Conservation (phyloP, 2,329 filamentous ascomycete species). For the Aspergillus fumigatiaffinis region DNA sequence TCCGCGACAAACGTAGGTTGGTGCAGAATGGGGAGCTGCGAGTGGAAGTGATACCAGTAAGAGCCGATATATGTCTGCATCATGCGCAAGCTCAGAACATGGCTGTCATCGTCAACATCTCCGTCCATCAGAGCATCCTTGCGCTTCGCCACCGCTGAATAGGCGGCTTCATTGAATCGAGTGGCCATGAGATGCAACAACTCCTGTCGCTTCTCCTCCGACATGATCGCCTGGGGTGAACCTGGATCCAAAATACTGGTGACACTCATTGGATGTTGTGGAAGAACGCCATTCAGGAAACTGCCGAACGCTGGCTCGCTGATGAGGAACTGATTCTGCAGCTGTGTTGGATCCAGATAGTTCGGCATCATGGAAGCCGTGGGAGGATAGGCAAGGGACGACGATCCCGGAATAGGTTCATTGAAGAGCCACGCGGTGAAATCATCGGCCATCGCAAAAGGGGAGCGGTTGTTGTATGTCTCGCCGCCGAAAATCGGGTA, state of each 20-base stretch:
- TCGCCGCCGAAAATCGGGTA: constrained; percentile 87
- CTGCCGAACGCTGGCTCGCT: constrained; percentile 48
- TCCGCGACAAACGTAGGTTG: constrained; percentile 90
- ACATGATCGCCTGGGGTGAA: constrained; percentile 73
- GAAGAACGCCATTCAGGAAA: constrained; percentile 47
- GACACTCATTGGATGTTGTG: constrained; percentile 82
- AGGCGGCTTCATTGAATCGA: constrained; percentile 76
- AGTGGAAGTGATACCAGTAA: constrained; percentile 93
- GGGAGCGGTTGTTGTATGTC: constrained; percentile 78
- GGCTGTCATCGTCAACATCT: constrained; percentile 60
- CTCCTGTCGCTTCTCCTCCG: constrained; percentile 81
- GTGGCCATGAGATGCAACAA: constrained; percentile 76
- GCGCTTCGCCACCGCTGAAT: constrained; percentile 67
- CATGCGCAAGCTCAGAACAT: constrained; percentile 79
- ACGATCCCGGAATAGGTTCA: constrained; percentile 55
- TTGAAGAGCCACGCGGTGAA: constrained; percentile 84
- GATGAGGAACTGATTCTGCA: constrained; percentile 49
- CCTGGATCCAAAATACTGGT: constrained; percentile 78
- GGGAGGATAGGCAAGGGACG: constrained; percentile 47
- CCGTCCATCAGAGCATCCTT: constrained; percentile 77
- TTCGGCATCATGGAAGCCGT: constrained; percentile 38
- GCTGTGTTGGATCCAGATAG: constrained; percentile 40
- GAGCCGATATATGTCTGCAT: constrained; percentile 92
- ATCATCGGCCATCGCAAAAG: constrained; percentile 82
- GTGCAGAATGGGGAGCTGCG: constrained; percentile 90